These are phyloP conservation scores for Vanderwaltozyma verrucispora DNA, from an alignment of 805 yeast species.

Conservation along the genomic window DNA sequence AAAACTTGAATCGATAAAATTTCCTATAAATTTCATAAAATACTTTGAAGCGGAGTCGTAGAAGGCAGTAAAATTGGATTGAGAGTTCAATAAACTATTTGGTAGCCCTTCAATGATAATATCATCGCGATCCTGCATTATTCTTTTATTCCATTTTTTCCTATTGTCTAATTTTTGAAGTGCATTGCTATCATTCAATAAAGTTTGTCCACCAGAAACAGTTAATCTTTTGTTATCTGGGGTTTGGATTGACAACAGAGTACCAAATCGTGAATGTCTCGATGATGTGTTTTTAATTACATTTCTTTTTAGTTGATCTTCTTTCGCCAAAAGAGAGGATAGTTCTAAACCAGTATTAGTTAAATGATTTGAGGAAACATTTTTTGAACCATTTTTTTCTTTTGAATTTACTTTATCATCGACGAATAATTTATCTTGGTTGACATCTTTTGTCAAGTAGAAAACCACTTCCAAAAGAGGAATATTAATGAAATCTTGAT, in stretches of 20 bases:
- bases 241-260: constrained; percentile 63
- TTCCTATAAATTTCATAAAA: constrained; percentile 38
- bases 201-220: constrained; percentile 63
- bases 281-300: constrained; percentile 46
- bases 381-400: not conserved
- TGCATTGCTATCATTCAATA: constrained; percentile 40
- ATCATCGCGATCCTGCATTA: constrained; percentile 21
- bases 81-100: constrained; percentile 17
- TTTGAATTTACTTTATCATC: not conserved
- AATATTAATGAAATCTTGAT: constrained; percentile 47
- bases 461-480: constrained; percentile 62
- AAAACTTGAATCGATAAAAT: constrained; percentile 66
- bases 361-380: constrained; percentile 2
- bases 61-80: constrained; percentile 21
- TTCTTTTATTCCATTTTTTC: constrained; percentile 51
- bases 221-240: constrained; percentile 48
- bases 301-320: constrained; percentile 40
- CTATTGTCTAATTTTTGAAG: constrained; percentile 55
- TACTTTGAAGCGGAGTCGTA: constrained; percentile 23
- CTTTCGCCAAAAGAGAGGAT: constrained; percentile 46
- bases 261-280: constrained; percentile 88
- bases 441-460: constrained; percentile 49
- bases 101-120: constrained; percentile 27
- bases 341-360: constrained; percentile 34
- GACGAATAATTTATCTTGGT: constrained; percentile 21